phyloP scores from a whole-genome alignment of 129 eudicot genomes.

The Pseudognaphalium luteoalbum region DNA sequence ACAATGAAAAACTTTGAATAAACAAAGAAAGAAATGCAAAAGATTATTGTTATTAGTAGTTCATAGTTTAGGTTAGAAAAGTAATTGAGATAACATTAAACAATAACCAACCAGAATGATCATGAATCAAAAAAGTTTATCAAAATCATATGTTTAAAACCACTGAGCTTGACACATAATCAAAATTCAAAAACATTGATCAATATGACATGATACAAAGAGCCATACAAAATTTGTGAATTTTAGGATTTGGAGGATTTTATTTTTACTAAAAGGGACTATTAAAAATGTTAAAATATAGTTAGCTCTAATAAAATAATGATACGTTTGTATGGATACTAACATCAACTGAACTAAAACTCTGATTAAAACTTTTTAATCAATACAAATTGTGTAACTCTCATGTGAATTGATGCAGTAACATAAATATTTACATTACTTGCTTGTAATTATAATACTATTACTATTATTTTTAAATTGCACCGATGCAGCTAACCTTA shows the following conservation, averaged over 20 bases:
- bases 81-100: not conserved
- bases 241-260: not conserved
- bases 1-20: not conserved
- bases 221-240: not conserved
- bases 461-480: not conserved
- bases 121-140: not conserved
- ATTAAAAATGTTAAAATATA: not conserved
- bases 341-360: not conserved
- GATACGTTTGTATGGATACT: not conserved
- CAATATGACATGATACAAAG: not conserved
- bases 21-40: not conserved
- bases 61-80: not conserved
- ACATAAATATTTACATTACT: not conserved
- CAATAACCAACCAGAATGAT: not conserved
- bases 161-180: not conserved
- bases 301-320: not conserved
- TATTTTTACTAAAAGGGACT: not conserved
- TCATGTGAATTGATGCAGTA: not conserved
- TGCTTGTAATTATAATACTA: not conserved
- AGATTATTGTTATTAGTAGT: no score
- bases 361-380: not conserved
- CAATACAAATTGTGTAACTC: not conserved
- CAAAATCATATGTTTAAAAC: not conserved
- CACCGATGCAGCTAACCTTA: not conserved
- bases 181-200: not conserved